Evolutionary conservation across 495 filamentous ascomycete genomes (phyloP), one percentile per base, ranked within the genome.

Genomic region (Hypoxylon fuscum): DNA sequence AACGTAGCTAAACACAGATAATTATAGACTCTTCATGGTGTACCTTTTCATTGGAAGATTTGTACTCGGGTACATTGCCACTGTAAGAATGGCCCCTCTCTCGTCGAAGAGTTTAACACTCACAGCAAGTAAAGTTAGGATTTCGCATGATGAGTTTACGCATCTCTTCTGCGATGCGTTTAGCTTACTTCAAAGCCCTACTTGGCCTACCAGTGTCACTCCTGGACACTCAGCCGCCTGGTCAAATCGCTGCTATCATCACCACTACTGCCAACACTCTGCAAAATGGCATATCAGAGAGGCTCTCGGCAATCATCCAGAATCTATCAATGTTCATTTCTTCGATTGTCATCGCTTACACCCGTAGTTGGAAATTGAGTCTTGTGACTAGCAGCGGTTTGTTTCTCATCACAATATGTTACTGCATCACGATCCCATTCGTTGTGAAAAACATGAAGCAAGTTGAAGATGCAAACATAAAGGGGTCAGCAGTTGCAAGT

Each of bases 251-350:
- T 10, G 83, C 83, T 18, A 83, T 85, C 31, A 87, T 90, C 62
- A 88, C 87, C 5, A 79, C 81, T 2, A 82, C 83, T 1, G 84
- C 86, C 23, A 90, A 89, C 58, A 78, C 81, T 0, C 73, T 91
- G 27, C 87, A 91, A 57, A 72, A 84, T 25, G 87, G 88, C 27
- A 85, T 91, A 34, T 89, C 87, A 0, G 85, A 88, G 57, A 86
- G 85, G 55, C 74, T 88, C 4, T 79, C 76, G 1, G 71, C 73
- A 10, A 73, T 85, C 8, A 69, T 87, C 17, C 84, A 87, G 66
- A 83, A 75, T 20, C 45, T 78, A n/a, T 72, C 85, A 0, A 76
- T 83, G 37, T 59, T 85, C 27, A 43, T 84, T 2, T 63, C 80
- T 0, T 81, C 85, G 0, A 74, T 85, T 17, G 65, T 82, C 31